Evolutionary conservation across 192 early-diverging fungal species (phyloP).

Genomic region (Jimgerdemannia flammicorona): DNA sequence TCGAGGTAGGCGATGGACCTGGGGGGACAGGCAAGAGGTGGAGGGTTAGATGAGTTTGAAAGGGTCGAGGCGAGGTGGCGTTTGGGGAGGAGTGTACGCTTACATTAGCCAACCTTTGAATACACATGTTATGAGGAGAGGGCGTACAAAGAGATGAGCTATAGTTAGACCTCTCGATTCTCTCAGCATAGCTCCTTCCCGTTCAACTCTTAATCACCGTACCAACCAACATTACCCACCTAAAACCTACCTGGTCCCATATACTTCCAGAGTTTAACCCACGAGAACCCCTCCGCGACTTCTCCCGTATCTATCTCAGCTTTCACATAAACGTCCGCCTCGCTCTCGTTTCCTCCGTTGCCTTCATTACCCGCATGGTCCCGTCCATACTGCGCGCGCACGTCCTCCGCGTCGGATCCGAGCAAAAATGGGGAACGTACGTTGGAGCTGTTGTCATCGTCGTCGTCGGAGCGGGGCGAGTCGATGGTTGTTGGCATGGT

Average conservation of each 20-base stretch:
- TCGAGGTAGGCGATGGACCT: constrained; percentile 67
- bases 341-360: too few species aligned
- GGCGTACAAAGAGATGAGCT: too few species aligned
- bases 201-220: background rate
- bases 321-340: constrained; percentile 3
- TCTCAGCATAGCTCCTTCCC: background rate
- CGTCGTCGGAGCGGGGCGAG: too few species aligned
- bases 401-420: too few species aligned
- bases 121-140: too few species aligned
- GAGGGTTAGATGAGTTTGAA: background rate
- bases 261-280: constrained; percentile 57
- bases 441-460: too few species aligned
- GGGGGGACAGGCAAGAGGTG: background rate
- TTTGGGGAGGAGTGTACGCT: background rate
- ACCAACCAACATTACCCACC: background rate
- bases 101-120: constrained; percentile 29
- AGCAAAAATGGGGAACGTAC: too few species aligned
- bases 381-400: too few species aligned
- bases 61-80: background rate
- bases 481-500: too few species aligned
- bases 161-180: too few species aligned
- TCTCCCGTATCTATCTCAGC: constrained; percentile 46
- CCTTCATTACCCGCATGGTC: too few species aligned
- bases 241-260: constrained; percentile 53
- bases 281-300: constrained; percentile 47